Conservation (phyloP, 139 green algal genomes). For the Chlamydomonas urium region DNA sequence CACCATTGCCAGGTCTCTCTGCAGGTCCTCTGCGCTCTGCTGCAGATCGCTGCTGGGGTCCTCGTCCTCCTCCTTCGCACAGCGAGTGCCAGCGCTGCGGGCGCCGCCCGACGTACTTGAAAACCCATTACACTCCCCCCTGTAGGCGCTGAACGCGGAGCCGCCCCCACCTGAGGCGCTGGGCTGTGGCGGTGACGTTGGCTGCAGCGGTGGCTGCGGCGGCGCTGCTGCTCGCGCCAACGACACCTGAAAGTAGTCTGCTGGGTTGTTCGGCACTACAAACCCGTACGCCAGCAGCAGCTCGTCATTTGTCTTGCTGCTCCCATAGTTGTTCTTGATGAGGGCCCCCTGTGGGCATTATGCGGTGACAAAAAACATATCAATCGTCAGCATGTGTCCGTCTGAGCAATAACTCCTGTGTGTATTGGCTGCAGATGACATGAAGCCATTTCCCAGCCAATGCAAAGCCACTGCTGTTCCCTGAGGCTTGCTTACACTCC, state of each 20-base stretch:
- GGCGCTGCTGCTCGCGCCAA: conserved; percentile 1
- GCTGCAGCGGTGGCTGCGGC: neutral
- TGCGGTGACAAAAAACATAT: neutral
- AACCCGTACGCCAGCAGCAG: conserved; percentile 59
- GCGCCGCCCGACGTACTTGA: too few species aligned
- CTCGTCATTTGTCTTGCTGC: conserved; percentile 57
- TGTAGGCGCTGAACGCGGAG: too few species aligned
- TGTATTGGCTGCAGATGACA: too few species aligned
- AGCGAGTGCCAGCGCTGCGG: too few species aligned
- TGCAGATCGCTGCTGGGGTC: neutral
- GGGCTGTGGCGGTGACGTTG: too few species aligned
- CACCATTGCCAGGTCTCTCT: conserved; percentile 23
- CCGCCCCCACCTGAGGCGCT: too few species aligned
- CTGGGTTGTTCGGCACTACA: conserved; percentile 28
- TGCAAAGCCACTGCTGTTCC: too few species aligned
- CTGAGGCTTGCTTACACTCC: too few species aligned
- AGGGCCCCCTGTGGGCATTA: conserved; percentile 19
- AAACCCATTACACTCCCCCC: too few species aligned
- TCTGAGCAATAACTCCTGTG: conserved; percentile 3
- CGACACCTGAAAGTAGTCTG: conserved; percentile 39
- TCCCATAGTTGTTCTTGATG: conserved; percentile 51
- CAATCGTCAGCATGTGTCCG: neutral
- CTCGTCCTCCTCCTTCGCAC: neutral
- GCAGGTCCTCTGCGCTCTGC: conserved; percentile 20
- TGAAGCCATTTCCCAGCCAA: too few species aligned